Conservation (phyloP, 2,329 filamentous ascomycete species). For the Talaromyces sp. region DNA sequence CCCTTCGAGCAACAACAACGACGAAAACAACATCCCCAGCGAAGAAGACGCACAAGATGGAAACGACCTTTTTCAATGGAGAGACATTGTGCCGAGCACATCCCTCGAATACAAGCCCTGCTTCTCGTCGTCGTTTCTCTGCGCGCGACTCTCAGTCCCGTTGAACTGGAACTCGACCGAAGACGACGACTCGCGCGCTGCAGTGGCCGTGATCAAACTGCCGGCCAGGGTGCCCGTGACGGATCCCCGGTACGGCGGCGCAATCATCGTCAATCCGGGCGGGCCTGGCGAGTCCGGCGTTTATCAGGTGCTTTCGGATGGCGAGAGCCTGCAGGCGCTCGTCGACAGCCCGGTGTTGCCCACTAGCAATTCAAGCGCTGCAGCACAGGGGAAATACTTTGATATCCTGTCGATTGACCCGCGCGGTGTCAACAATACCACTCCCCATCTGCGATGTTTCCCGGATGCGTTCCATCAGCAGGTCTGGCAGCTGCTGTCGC, state of each 20-base stretch:
- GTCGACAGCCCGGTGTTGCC: background rate
- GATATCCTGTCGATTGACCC: constrained; percentile 2
- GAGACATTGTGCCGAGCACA: background rate
- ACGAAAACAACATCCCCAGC: background rate
- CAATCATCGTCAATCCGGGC: constrained; percentile 5
- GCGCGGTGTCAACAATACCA: constrained; percentile 2
- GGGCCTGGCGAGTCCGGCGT: constrained; percentile 1
- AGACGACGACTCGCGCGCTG: background rate
- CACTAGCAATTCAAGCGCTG: background rate
- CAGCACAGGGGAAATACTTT: background rate
- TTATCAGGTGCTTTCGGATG: constrained; percentile 3
- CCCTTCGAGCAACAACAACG: background rate
- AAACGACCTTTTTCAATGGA: background rate
- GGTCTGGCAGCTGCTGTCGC: constrained; percentile 3
- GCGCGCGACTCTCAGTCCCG: background rate
- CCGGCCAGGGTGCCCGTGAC: constrained; percentile 4
- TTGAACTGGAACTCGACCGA: constrained; percentile 2
- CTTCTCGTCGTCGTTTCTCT: background rate
- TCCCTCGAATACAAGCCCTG: constrained; percentile 1
- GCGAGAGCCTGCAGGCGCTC: background rate
- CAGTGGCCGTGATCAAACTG: constrained; percentile 3
- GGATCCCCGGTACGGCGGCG: constrained; percentile 1
- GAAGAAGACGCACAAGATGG: background rate
- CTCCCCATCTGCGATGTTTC: constrained; percentile 2
- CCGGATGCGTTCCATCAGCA: constrained; percentile 1